Percentiles rank a stretch among this genome's conserved stretches.
Evolutionary conservation across 805 yeast genomes (phyloP).

Genomic region (Metschnikowia vanudenii): DNA sequence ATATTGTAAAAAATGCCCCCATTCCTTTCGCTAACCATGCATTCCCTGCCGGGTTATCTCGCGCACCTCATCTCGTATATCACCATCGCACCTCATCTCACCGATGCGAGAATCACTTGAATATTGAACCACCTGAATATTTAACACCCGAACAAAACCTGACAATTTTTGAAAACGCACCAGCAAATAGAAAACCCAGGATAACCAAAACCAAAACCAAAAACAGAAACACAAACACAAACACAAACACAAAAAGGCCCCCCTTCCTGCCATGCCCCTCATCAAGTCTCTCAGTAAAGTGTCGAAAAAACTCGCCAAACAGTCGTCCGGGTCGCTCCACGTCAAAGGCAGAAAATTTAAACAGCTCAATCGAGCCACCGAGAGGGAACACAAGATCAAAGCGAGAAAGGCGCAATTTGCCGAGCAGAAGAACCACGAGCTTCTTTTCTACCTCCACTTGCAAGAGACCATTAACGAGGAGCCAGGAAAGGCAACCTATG

Average conservation of each 20-base stretch:
- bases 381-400: constrained; percentile 72
- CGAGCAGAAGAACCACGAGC: constrained; percentile 60
- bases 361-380: constrained; percentile 79
- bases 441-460: constrained; percentile 55
- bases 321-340: constrained; percentile 60
- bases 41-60: too few species aligned
- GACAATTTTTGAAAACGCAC: too few species aligned
- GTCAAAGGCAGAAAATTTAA: constrained; percentile 88
- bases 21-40: too few species aligned
- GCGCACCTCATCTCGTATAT: too few species aligned
- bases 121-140: too few species aligned
- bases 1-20: too few species aligned
- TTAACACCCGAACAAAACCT: too few species aligned
- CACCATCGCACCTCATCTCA: too few species aligned
- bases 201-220: too few species aligned
- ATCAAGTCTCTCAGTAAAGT: constrained; percentile 68
- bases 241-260: neutral
- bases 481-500: constrained; percentile 35
- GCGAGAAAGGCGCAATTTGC: constrained; percentile 55
- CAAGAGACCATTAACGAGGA: constrained; percentile 45
- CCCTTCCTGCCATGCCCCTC: constrained; percentile 51
- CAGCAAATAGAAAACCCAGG: too few species aligned
- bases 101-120: too few species aligned
- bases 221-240: neutral
- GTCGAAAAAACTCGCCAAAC: constrained; percentile 53